phyloP scores from a whole-genome alignment of 2,329 filamentous ascomycete species.

The Penicillium sp. region DNA sequence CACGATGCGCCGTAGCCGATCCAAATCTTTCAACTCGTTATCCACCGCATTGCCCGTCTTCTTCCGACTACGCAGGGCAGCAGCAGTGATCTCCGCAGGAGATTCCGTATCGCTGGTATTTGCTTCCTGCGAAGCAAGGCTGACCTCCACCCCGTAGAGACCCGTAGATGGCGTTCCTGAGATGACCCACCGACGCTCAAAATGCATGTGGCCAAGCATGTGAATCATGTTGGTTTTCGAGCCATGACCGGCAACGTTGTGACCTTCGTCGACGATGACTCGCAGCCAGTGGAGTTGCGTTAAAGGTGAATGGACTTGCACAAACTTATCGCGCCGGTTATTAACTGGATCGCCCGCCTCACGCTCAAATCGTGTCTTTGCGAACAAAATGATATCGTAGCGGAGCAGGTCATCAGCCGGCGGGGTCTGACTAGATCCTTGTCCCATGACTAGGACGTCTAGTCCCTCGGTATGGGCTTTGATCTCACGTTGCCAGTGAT shows the following conservation, averaged over 20 bases:
- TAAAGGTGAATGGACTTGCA: conserved; percentile 62
- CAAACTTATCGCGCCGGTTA: conserved; percentile 47
- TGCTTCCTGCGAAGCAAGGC: conserved; percentile 48
- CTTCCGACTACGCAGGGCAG: conserved; percentile 36
- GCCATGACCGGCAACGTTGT: conserved; percentile 71
- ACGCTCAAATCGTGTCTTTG: conserved; percentile 70
- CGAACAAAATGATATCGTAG: conserved; percentile 79
- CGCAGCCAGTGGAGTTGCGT: conserved; percentile 78
- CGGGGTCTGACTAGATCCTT: conserved; percentile 57
- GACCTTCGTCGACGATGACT: conserved; percentile 90
- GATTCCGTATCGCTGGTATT: conserved; percentile 38
- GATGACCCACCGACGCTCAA: conserved; percentile 82
- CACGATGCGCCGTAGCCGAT: conserved; percentile 67
- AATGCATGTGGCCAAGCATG: conserved; percentile 54
- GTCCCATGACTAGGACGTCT: conserved; percentile 64
- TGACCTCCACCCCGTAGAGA: conserved; percentile 72
- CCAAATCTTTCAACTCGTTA: conserved; percentile 64
- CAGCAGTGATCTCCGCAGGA: conserved; percentile 32
- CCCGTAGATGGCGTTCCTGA: conserved; percentile 87
- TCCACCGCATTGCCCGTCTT: conserved; percentile 45
- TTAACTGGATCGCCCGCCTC: conserved; percentile 59
- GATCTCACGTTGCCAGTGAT: conserved; percentile 84
- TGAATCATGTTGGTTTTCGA: conserved; percentile 60
- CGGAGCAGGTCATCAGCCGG: conserved; percentile 58
- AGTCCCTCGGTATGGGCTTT: conserved; percentile 71